Conservation (phyloP, 805 yeast genomes). For the Hanseniaspora hatyaiensis region DNA sequence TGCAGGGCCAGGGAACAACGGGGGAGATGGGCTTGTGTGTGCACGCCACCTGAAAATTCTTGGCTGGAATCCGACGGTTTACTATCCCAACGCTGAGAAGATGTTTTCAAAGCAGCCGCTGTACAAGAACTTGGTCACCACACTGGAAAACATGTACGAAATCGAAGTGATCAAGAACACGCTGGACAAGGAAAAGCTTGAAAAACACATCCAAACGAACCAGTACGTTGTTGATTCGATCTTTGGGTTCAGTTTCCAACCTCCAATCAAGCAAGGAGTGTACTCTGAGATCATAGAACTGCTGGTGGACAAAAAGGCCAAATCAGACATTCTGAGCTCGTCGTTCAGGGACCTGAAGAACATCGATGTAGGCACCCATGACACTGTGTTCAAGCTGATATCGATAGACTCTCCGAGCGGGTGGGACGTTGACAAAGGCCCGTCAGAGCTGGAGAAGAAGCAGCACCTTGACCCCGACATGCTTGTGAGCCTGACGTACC, state of each 20-base stretch:
- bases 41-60: slow-evolving; percentile 78
- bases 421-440: slow-evolving; percentile 92
- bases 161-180: slow-evolving; percentile 43
- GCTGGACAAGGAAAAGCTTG: slow-evolving; percentile 32
- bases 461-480: slow-evolving; percentile 46
- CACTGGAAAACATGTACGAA: slow-evolving; percentile 34
- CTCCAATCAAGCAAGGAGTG: slow-evolving; percentile 54
- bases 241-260: slow-evolving; percentile 87
- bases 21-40: slow-evolving; percentile 94
- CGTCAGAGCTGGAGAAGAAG: slow-evolving; percentile 30
- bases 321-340: slow-evolving; percentile 47
- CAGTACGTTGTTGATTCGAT: slow-evolving; percentile 63
- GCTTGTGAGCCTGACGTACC: slow-evolving; percentile 80
- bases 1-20: slow-evolving; percentile 92
- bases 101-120: slow-evolving; percentile 42
- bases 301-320: not conserved
- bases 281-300: not conserved
- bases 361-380: not conserved
- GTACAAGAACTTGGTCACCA: slow-evolving; percentile 50
- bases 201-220: slow-evolving; percentile 26
- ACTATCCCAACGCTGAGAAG: slow-evolving; percentile 52
- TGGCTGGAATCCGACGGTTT: slow-evolving; percentile 66
- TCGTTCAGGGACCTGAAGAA: slow-evolving; percentile 31
- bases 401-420: slow-evolving; percentile 92
- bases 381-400: slow-evolving; percentile 41